Evolutionary conservation across 1,139 yeast genomes (phyloP).

Genomic region (Candida mesenterica): DNA sequence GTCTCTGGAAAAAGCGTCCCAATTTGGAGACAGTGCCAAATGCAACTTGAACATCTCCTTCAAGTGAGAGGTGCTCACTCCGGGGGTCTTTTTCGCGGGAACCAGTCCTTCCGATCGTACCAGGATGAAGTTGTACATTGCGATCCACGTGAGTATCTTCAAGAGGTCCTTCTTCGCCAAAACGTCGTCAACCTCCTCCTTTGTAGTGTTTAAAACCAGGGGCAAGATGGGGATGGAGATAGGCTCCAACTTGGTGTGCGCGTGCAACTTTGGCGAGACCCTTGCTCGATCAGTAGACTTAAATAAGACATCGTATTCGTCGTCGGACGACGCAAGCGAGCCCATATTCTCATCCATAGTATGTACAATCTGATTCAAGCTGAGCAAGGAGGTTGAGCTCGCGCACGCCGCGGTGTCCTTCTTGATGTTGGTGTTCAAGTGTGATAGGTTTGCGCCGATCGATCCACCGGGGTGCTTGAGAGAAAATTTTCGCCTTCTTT

Average conservation of each 20-base stretch:
- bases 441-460: conserved; percentile 59
- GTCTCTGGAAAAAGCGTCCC: conserved; percentile 6
- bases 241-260: too few species aligned
- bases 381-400: conserved; percentile 31
- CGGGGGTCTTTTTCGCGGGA: conserved; percentile 17
- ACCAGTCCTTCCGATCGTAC: too few species aligned
- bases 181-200: conserved; percentile 8
- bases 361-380: conserved; percentile 27
- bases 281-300: conserved; percentile 9
- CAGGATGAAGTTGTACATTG: conserved; percentile 30
- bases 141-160: conserved; percentile 28
- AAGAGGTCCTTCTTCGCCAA: conserved; percentile 16
- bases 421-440: conserved; percentile 26
- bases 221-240: too few species aligned
- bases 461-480: conserved; percentile 89
- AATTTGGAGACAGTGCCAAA: conserved; percentile 3
- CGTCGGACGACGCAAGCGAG: conserved; percentile 25
- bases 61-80: conserved; percentile 19
- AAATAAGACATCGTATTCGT: conserved; percentile 14
- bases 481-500: conserved; percentile 58
- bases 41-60: conserved; percentile 19
- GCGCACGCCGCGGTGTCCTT: not conserved
- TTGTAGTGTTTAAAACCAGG: conserved; percentile 10
- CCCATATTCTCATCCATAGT: conserved; percentile 14
- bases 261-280: too few species aligned